phyloP scores from a whole-genome alignment of 768 basidiomycete species.

The Agaricus blazei region DNA sequence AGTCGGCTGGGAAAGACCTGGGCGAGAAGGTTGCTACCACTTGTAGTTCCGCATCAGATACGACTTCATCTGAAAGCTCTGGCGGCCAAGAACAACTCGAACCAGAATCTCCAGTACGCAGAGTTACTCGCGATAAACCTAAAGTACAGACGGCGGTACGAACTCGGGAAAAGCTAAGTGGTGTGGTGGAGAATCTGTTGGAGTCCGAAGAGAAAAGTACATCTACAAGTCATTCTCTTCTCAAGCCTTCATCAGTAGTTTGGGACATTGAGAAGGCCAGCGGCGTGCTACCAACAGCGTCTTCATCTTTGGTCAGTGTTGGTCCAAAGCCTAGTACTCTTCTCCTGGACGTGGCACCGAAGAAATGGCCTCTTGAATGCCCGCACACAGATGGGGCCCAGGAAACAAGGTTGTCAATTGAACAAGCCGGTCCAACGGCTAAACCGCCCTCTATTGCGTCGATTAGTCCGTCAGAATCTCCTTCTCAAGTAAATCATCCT shows the following conservation, averaged over 20 bases:
- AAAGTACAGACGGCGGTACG: not conserved
- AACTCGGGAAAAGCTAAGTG: not conserved
- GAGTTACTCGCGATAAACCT: not conserved
- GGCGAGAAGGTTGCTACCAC: not conserved
- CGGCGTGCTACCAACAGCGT: slow-evolving; percentile 4
- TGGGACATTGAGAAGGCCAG: slow-evolving; percentile 28
- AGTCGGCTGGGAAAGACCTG: slow-evolving; percentile 16
- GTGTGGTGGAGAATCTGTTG: not conserved
- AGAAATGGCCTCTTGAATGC: not conserved
- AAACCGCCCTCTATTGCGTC: not conserved
- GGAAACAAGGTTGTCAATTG: not conserved
- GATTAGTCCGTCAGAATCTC: slow-evolving; percentile 6
- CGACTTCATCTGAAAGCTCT: not conserved
- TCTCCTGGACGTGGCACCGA: slow-evolving; percentile 6
- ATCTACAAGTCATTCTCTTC: too few species aligned
- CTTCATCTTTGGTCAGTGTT: slow-evolving; percentile 2
- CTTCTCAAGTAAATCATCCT: not conserved
- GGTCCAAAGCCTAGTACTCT: slow-evolving; percentile 11
- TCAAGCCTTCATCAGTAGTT: slow-evolving; percentile 16
- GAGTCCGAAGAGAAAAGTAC: not conserved
- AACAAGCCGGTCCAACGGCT: not conserved
- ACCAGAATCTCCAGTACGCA: not conserved
- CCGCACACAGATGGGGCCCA: not conserved
- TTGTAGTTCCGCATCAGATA: slow-evolving; percentile 8
- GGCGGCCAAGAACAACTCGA: not conserved